Evolutionary conservation across 1,284 basidiomycete genomes (phyloP).

Genomic region (Irpex sp.): DNA sequence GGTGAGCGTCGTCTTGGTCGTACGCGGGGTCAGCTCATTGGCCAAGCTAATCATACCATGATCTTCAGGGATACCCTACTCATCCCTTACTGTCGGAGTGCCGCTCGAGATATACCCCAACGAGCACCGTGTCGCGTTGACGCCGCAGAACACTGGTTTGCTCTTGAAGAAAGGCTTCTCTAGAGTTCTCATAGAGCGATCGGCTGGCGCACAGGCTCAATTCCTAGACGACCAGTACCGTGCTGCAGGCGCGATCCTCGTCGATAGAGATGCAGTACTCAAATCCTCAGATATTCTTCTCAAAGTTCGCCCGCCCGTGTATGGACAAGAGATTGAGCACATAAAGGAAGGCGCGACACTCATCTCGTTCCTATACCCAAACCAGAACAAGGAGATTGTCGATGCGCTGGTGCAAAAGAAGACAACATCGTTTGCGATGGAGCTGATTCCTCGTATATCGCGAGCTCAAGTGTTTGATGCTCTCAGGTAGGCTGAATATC

Average conservation of each 20-base stretch:
- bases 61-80: conserved; percentile 56
- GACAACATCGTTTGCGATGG: conserved; percentile 74
- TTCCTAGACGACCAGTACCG: conserved; percentile 76
- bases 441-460: conserved; percentile 84
- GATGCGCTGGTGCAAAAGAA: conserved; percentile 58
- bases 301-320: conserved; percentile 72
- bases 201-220: conserved; percentile 67
- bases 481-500: conserved; percentile 49
- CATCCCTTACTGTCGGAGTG: conserved; percentile 69
- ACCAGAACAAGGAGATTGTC: conserved; percentile 70
- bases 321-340: conserved; percentile 51
- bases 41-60: not conserved
- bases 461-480: conserved; percentile 84
- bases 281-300: conserved; percentile 67
- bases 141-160: conserved; percentile 67
- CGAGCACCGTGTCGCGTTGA: conserved; percentile 75
- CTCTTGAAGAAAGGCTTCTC: conserved; percentile 78
- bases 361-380: conserved; percentile 80
- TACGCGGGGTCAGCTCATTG: not conserved
- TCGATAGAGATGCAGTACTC: conserved; percentile 59
- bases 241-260: conserved; percentile 72
- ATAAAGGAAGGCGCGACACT: conserved; percentile 70
- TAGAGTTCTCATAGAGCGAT: conserved; percentile 64
- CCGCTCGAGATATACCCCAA: conserved; percentile 70
- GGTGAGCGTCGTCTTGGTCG: conserved; percentile 13